Evolutionary conservation across 805 yeast species (phyloP), one percentile per base, ranked within the genome.

Genomic region (Saturnispora sekii): DNA sequence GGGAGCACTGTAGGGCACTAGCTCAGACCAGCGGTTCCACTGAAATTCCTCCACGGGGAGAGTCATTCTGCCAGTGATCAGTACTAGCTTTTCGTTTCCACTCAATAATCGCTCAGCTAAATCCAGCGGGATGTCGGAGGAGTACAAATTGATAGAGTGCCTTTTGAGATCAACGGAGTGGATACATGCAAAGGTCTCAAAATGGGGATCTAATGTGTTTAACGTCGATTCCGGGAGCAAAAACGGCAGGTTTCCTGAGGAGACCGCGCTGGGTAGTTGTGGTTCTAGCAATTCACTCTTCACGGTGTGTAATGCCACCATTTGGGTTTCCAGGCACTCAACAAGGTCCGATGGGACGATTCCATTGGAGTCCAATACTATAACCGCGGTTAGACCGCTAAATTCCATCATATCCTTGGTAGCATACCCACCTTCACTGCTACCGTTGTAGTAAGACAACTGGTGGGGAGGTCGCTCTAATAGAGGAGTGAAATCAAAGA

Each of bases 1-100:
- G 45, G 68, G 67, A 12, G 67, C 64, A 7, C 68, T 62, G 53
- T 70, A 70, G 0, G 76, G 74, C 7, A 46, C 36, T 44, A 51
- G 2, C 45, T 35, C 14, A 31, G 43, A 10, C 47, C 48, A 41
- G 12, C 35, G 14, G 5, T 16, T 31, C 34, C 29, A 40, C 35
- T 42, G 49, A 1, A 64, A 46, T 47, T 67, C 70, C 49, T 65
- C 67, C 0, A 72, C 57, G 0, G 95, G 93, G 2, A 81, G 61
- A 40, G 79, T 85, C 0, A 84, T 76, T 37, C 76, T 73, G 1
- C 86, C 88, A 49, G 82, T 72, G 1, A 75, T 68, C 2, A 84
- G 44, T 0, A 83, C 49, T 44, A 63, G 10, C 50, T 65, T 48
- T 49, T 56, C 53, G 1, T 54, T 59, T 3, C 45, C 45, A 6